These are phyloP conservation scores for Ochetophila trinervis DNA, from an alignment of 306 rosid genomes.

Conservation along the genomic window DNA sequence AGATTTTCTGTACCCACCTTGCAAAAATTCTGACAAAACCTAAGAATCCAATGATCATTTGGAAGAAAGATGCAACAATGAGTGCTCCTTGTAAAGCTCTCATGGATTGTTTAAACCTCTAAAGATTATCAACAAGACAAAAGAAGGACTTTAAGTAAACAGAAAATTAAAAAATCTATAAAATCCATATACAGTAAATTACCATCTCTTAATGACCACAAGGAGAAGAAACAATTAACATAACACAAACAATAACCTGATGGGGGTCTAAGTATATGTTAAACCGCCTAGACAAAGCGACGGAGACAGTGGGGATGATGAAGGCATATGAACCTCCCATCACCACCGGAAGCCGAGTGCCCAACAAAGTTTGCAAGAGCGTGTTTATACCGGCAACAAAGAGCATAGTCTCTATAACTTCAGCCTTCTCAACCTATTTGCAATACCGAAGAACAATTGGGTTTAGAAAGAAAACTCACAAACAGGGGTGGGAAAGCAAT, in stretches of 20 bases:
- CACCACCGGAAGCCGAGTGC: constrained; percentile 78
- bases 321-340: constrained; percentile 73
- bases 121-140: constrained; percentile 9
- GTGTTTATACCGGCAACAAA: constrained; percentile 80
- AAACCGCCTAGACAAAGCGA: constrained; percentile 57
- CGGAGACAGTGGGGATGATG: constrained; percentile 53
- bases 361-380: constrained; percentile 62
- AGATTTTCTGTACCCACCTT: constrained; percentile 41
- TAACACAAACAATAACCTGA: constrained; percentile 43
- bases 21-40: constrained; percentile 79
- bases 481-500: not conserved
- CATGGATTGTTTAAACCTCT: constrained; percentile 75
- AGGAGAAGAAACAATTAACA: not conserved
- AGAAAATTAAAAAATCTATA: constrained; percentile 7
- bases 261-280: constrained; percentile 43
- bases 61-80: constrained; percentile 61
- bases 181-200: not conserved
- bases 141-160: constrained; percentile 17
- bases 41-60: constrained; percentile 62
- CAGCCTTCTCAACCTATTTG: constrained; percentile 75
- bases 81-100: constrained; percentile 75
- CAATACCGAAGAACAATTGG: not conserved
- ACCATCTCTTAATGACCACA: not conserved
- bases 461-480: constrained; percentile 4
- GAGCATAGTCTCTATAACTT: constrained; percentile 69